phyloP scores from a whole-genome alignment of 2,329 filamentous ascomycete species.

The Dryadomyces sulphureus region DNA sequence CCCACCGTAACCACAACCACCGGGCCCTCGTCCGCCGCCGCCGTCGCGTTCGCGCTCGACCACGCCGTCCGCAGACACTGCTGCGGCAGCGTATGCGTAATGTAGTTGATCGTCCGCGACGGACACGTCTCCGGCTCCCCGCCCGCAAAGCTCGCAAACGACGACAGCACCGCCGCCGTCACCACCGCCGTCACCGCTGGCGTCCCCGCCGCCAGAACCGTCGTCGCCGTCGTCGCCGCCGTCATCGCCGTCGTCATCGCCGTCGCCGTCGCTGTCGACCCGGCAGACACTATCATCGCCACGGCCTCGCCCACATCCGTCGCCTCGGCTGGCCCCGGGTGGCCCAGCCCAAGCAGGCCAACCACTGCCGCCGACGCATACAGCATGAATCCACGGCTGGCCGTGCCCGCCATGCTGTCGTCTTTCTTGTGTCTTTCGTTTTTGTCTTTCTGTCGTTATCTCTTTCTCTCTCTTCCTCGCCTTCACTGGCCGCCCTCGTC shows the following conservation, averaged over 20 bases:
- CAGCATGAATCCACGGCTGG: conserved; percentile 10
- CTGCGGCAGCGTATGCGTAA: conserved; percentile 62
- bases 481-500: too few relatives aligned
- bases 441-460: background rate
- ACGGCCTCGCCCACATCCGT: background rate
- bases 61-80: conserved; percentile 58
- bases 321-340: conserved; percentile 7
- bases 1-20: background rate
- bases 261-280: background rate
- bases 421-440: background rate
- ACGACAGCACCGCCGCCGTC: background rate
- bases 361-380: conserved; percentile 11
- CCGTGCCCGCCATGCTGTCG: conserved; percentile 6
- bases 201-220: conserved; percentile 2
- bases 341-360: conserved; percentile 10
- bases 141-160: background rate
- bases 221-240: background rate
- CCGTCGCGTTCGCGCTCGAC: conserved; percentile 19
- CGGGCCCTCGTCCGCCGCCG: background rate
- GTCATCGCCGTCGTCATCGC: background rate
- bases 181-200: background rate
- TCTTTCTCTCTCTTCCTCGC: background rate
- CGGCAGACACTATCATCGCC: background rate
- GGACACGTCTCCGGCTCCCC: conserved; percentile 25
- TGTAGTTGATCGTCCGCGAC: conserved; percentile 61